Base-by-base conservation (phyloP, 352 stramenopile genomes). In the Phytophthora capsici region DNA sequence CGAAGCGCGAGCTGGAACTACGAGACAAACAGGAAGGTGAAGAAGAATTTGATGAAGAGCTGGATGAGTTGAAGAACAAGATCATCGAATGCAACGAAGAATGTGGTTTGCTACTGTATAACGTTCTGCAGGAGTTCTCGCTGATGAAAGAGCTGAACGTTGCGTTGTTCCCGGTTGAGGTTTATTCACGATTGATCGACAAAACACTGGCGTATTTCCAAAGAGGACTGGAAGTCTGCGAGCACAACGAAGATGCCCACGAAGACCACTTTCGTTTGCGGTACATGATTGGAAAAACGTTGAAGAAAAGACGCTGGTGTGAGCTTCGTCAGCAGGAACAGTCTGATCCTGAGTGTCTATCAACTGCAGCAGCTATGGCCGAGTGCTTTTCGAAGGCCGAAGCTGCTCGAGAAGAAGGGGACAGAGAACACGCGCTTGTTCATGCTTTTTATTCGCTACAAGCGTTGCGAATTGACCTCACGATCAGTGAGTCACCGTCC, bases 371-470 rank as follows among this genome's bases (percentile, higher is more conserved):
- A 9, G 66, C 73, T 44, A 85, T 90, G 36, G 62, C 89, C 14
- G 60, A 69, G 5, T 82, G 61, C 20, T 95, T 91, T 62, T 59
- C 69, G 3, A 78, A 64, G 25, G 86, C 86, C 0, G 84, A 95
- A 38, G 69, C 73, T 34, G 68, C 73, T 26, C 84, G 81, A 28
- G 72, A 81, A 60, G 63, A 89, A 14, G 84, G 82, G 6, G 83
- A 90, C 37, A 78, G 85, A 66, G 82, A 91, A 26, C 75, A 91
- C 52, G 80, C 80, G 19, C 79, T 95, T 13, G 78, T 91, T 7
- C 86, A 95, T 48, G 86, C 83, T 0, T 93, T 93, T 66, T 91
- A 93, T 57, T 79, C 80, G 6, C 58, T 93, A 7, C 84, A 93
- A 54, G 75, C 80, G 0, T 78, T 88, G 69, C 74, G 84, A 8